Evolutionary conservation across 192 early-diverging fungal species (phyloP), one percentile per base, ranked within the genome.

Genomic region (Coemansia sp.): DNA sequence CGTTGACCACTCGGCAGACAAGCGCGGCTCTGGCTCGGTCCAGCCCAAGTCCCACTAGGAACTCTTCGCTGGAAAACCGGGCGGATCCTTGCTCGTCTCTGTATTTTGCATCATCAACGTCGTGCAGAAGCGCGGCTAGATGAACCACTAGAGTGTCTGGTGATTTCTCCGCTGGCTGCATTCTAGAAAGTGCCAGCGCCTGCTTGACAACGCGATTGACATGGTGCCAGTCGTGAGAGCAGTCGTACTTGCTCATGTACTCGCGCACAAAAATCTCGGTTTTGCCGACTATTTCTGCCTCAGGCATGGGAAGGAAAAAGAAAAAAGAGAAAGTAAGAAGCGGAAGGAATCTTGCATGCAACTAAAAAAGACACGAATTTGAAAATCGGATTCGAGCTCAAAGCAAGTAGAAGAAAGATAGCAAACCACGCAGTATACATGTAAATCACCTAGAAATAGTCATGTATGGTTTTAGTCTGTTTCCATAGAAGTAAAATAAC

Each of bases 71-170:
- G 0, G 85, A 81, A 52, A 70, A 69, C 9, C 54, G 52, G 10
- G 65, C 58, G 30, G 30, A 32, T 32, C 30, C 30, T 0, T 60
- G 67, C 7, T 72, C 68, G 19, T 85, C 62, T 45, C 48, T 75
- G 60, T 88, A 89, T 58, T 89, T 89, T 28, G 83, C 85, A 63
- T 89, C 88, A 10, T 85, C 85, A 18, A 89, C 84, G 55, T 89
- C 86, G 23, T 89, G 88, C 32, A 88, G 82, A 6, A 89, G 73
- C 6, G 85, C 86, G 0, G 88, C 86, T n/a, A 89, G 60, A 48
- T 84, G 84, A 10, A 88, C 86, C 0, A 89, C 58, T 10, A 86
- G 71, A 11, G 78, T 23, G 49, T 89, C 86, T 1, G 85, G 50
- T 14, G 72, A 56, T 28, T 72, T 71, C 0, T 58, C 50, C n/a